Evolutionary conservation across 306 rosid species (phyloP).

Genomic region (Carpinus fangiana): DNA sequence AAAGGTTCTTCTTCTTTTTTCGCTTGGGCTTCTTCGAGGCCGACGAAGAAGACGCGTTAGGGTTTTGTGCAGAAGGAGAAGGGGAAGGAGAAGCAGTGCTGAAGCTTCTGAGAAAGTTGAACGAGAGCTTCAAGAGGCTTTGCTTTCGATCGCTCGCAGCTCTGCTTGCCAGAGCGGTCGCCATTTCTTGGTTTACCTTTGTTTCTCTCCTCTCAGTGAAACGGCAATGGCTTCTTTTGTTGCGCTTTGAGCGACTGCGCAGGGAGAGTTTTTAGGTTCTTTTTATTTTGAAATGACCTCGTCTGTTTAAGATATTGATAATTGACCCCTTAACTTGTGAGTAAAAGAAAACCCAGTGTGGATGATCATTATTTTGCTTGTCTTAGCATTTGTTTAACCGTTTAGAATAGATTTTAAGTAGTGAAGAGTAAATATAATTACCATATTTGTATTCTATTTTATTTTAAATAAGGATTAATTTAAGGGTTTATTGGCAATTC

Average conservation of each 20-base stretch:
- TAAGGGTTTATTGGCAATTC: too few relatives aligned
- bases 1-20: slow-evolving; percentile 87
- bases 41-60: slow-evolving; percentile 30
- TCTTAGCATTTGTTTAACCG: slow-evolving; percentile 7
- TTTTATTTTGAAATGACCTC: background rate
- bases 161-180: slow-evolving; percentile 47
- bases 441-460: too few relatives aligned
- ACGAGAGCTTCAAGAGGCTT: slow-evolving; percentile 42
- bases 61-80: slow-evolving; percentile 34
- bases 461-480: too few relatives aligned
- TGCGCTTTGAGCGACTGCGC: background rate
- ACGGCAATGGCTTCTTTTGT: background rate
- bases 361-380: too few relatives aligned
- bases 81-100: slow-evolving; percentile 36
- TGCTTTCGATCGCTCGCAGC: slow-evolving; percentile 36
- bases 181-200: slow-evolving; percentile 39
- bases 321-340: background rate
- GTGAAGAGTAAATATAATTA: too few relatives aligned
- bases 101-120: slow-evolving; percentile 52
- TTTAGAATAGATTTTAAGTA: too few relatives aligned
- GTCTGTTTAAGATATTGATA: background rate
- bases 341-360: too few relatives aligned
- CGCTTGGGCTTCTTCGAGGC: slow-evolving; percentile 54
- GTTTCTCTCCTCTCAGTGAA: background rate
- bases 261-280: background rate